Conservation (phyloP, 805 yeast genomes). For the Suhomyces sp. region DNA sequence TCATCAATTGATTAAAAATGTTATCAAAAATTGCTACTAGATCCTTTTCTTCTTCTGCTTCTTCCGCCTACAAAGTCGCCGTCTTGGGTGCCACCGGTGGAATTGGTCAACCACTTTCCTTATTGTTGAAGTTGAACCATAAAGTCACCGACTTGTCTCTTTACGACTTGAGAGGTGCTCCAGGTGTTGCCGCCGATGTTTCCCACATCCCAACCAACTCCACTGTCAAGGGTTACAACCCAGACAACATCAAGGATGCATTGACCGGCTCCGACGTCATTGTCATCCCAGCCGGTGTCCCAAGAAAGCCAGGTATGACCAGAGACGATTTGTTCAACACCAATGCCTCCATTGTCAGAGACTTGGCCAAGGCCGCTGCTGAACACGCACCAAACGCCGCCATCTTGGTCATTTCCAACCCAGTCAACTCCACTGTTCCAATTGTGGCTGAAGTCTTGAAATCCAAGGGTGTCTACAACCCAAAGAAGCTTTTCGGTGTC, state of each 20-base stretch:
- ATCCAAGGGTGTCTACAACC: conserved; percentile 83
- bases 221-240: conserved; percentile 80
- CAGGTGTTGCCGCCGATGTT: conserved; percentile 96
- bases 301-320: conserved; percentile 99
- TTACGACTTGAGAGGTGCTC: conserved; percentile 88
- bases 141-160: conserved; percentile 82
- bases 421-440: conserved; percentile 96
- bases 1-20: conserved; percentile 33
- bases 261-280: conserved; percentile 79
- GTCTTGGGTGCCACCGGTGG: conserved; percentile 90
- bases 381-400: conserved; percentile 83
- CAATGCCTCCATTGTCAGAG: conserved; percentile 93
- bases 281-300: conserved; percentile 96
- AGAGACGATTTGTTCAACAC: conserved; percentile 96
- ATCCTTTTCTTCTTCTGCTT: conserved; percentile 64
- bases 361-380: conserved; percentile 82
- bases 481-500: conserved; percentile 90
- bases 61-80: conserved; percentile 67
- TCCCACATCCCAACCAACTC: conserved; percentile 94
- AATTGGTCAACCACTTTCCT: conserved; percentile 84
- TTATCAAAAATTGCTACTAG: conserved; percentile 55
- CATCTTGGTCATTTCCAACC: conserved; percentile 82
- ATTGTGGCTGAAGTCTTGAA: conserved; percentile 91
- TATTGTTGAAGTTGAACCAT: conserved; percentile 81
- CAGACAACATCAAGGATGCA: conserved; percentile 72